Percentiles rank a stretch among this genome's conserved stretches.
These are phyloP conservation scores for Cercospora sojina DNA, from an alignment of 2,329 filamentous ascomycete genomes.

Conservation along the genomic window DNA sequence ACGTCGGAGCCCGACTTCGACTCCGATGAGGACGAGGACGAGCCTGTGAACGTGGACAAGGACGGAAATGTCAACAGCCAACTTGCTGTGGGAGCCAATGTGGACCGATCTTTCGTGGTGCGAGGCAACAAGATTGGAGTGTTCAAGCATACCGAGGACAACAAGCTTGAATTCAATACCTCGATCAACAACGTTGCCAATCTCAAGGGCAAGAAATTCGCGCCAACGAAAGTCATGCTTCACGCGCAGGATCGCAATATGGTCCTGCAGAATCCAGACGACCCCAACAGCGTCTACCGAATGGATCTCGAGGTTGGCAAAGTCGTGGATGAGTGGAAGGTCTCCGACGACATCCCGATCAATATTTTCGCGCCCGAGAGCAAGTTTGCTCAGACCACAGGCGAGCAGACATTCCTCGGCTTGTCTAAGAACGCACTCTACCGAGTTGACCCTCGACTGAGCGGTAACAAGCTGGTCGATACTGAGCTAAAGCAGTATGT, in stretches of 20 bases:
- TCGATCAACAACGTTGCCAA: constrained; percentile 96
- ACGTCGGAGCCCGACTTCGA: constrained; percentile 70
- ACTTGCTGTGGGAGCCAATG: constrained; percentile 93
- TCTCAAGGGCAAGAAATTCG: constrained; percentile 81
- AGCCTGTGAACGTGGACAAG: constrained; percentile 66
- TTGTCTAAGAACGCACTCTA: constrained; percentile 90
- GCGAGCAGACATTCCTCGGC: constrained; percentile 91
- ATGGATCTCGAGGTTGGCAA: constrained; percentile 99
- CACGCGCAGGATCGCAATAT: constrained; percentile 87
- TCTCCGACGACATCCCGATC: constrained; percentile 93
- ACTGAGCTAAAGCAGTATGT: constrained; percentile 91
- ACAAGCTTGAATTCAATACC: constrained; percentile 91
- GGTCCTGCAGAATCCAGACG: constrained; percentile 76
- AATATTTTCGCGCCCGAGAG: constrained; percentile 90
- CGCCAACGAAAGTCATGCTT: constrained; percentile 94
- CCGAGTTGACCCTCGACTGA: constrained; percentile 85
- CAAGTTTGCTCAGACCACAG: constrained; percentile 97
- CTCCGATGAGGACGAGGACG: constrained; percentile 71
- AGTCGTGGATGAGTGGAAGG: constrained; percentile 97
- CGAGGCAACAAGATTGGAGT: constrained; percentile 97
- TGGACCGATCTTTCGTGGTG: constrained; percentile 95
- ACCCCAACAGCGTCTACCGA: constrained; percentile 88
- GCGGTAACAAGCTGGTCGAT: constrained; percentile 90
- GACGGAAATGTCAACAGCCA: constrained; percentile 89
- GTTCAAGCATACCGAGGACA: constrained; percentile 92